A percentile compares a stretch with the other conserved stretches of the same genome.
These are phyloP conservation scores for Theobroma cacao DNA, from an alignment of 345 rosid genomes.

Conservation along the genomic window DNA sequence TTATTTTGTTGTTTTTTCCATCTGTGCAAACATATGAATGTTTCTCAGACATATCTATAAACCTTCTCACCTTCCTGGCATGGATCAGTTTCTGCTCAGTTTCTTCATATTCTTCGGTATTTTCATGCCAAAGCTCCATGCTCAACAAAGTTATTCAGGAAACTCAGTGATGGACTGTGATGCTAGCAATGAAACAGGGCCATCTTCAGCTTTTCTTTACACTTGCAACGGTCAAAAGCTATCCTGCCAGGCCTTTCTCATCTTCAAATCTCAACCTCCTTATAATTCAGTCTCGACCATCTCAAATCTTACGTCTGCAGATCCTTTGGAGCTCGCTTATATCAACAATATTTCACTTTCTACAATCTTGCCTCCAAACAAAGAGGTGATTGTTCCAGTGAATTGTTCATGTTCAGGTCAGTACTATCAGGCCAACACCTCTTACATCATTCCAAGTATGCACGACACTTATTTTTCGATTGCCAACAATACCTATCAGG, in stretches of 20 bases:
- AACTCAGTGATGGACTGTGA: slow-evolving; percentile 16
- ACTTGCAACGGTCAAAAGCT: slow-evolving; percentile 26
- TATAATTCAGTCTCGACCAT: slow-evolving; percentile 31
- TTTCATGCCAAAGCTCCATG: slow-evolving; percentile 13
- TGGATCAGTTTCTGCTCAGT: slow-evolving; percentile 16
- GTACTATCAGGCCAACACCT: slow-evolving; percentile 40
- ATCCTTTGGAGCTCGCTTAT: slow-evolving; percentile 27
- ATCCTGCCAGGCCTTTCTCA: slow-evolving; percentile 28
- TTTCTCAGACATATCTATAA: neutral
- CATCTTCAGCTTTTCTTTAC: slow-evolving; percentile 36
- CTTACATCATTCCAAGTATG: slow-evolving; percentile 21
- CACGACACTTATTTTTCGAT: slow-evolving; percentile 22
- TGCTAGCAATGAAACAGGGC: slow-evolving; percentile 7
- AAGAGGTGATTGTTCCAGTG: slow-evolving; percentile 41
- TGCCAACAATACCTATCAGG: slow-evolving; percentile 32
- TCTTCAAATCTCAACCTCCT: slow-evolving; percentile 35
- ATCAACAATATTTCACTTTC: slow-evolving; percentile 31
- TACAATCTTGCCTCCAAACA: slow-evolving; percentile 17
- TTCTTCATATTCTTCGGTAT: slow-evolving; percentile 9
- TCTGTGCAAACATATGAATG: neutral
- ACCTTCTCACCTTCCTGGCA: slow-evolving; percentile 1
- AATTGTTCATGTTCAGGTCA: slow-evolving; percentile 37
- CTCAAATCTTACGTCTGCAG: slow-evolving; percentile 36
- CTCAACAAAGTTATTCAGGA: slow-evolving; percentile 30
- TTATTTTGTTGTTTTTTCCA: too few relatives aligned